Evolutionary conservation across 805 yeast species (phyloP), one percentile per base, ranked within the genome.

Genomic region (Candida nitratophila): DNA sequence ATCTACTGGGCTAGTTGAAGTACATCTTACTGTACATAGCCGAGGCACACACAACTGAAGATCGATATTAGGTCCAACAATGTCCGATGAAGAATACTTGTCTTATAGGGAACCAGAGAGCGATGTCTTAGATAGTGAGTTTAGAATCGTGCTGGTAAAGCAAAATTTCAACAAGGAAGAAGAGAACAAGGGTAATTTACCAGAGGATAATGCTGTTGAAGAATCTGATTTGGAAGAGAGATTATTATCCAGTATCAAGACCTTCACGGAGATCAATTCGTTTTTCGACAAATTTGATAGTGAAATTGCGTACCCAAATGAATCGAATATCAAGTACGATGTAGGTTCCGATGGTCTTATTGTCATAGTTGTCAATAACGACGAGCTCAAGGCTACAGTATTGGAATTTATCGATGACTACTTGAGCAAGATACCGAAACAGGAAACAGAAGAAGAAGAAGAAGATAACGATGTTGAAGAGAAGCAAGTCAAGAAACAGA

Each of bases 281-380:
- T 76, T 77, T 48, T 77, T 77, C 49, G 80, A 77, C 50, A 54
- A 56, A 33, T 77, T 77, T 50, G 83, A 77, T 53, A 71, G 64
- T 34, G 56, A 58, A 21, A 65, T 77, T 15, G 79, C 81, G 9
- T 64, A 70, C 36, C 82, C 81, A 3, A 77, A 77, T 49, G 77
- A 76, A 47, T 74, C 70, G 4, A 68, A 70, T 47, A 69, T 77
- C 50, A 76, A 76, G 53, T 77, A 77, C 51, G 82, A 77, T 48
- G 81, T 76, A 2, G 81, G 82, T 4, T 73, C 79, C 41, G 83
- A 77, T 53, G 83, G 83, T 4, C 59, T 77, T 44, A 77, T 77
- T 44, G 76, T 77, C 44, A 68, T 77, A 26, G 65, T 77, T n/a
- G 80, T 74, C 30, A 76, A 73, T 47, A 61, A 63, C 6, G 46